Evolutionary conservation across 306 rosid species (phyloP).

Genomic region (Senna siamea): DNA sequence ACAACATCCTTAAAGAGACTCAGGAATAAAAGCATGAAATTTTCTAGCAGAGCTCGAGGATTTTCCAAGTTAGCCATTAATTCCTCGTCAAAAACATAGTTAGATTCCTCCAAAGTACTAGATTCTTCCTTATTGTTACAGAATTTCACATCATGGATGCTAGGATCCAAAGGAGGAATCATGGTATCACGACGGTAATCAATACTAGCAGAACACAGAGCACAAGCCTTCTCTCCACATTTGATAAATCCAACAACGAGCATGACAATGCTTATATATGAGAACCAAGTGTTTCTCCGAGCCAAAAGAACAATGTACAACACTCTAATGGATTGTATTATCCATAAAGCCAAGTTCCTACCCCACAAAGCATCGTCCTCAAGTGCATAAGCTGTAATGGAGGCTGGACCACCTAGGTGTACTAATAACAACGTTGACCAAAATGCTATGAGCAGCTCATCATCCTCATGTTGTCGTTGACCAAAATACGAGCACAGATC

Average conservation of each 20-base stretch:
- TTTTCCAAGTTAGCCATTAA: not conserved
- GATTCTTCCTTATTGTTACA: not conserved
- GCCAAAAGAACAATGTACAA: not conserved
- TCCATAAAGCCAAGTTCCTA: not conserved
- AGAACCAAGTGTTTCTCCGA: conserved; percentile 3
- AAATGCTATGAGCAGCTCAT: not conserved
- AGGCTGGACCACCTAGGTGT: conserved; percentile 27
- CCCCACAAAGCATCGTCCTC: conserved; percentile 30
- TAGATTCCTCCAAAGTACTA: not conserved
- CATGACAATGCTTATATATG: not conserved
- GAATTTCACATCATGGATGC: not conserved
- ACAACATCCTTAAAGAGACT: conserved; percentile 10
- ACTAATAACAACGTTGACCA: conserved; percentile 12
- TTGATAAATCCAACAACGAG: conserved; percentile 20
- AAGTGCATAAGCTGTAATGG: conserved; percentile 28
- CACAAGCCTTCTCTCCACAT: not conserved
- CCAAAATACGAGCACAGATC: conserved; percentile 17
- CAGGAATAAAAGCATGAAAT: not conserved
- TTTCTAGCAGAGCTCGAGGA: not conserved
- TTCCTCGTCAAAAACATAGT: not conserved
- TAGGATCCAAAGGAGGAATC: not conserved
- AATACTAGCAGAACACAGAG: not conserved
- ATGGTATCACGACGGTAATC: not conserved
- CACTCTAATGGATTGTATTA: not conserved
- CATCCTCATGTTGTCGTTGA: not conserved